Evolutionary conservation across 169 alveolate genomes (phyloP).

Genomic region (Pseudocohnilembus persalinus): DNA sequence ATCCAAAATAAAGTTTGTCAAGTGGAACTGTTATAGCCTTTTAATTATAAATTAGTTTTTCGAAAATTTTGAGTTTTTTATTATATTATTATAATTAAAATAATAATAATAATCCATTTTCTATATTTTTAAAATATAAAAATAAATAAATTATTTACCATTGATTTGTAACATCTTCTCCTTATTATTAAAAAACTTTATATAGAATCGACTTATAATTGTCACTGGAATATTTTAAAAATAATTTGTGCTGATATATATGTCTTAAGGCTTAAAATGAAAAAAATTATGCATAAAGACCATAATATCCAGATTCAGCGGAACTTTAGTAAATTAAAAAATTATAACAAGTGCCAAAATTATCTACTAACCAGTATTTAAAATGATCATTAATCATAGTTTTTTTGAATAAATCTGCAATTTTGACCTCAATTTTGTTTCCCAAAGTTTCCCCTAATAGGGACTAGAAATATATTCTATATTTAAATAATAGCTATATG

Average conservation of each 20-base stretch:
- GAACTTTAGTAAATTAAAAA: not conserved
- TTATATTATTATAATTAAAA: too few relatives aligned
- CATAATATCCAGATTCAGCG: not conserved
- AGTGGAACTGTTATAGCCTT: not conserved
- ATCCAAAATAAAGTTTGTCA: not conserved
- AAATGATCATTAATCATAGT: not conserved
- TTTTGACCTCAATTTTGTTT: not conserved
- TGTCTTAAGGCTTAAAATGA: not conserved
- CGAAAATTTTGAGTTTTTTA: too few relatives aligned
- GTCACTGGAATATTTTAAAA: too few relatives aligned
- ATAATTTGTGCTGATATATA: too few relatives aligned
- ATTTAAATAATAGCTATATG: too few relatives aligned
- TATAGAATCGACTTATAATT: too few relatives aligned
- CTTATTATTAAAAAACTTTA: too few relatives aligned
- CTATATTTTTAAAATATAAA: too few relatives aligned
- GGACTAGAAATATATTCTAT: not conserved
- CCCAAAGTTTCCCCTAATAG: not conserved
- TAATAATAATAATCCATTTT: not conserved
- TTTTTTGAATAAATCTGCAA: not conserved
- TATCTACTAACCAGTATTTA: not conserved
- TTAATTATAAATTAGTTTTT: too few relatives aligned
- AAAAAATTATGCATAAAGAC: not conserved
- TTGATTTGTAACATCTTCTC: not conserved
- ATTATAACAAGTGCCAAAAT: too few relatives aligned
- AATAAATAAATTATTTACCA: too few relatives aligned